Evolutionary conservation across 2,329 filamentous ascomycete genomes (phyloP).

Genomic region (Claviceps pazoutovae): DNA sequence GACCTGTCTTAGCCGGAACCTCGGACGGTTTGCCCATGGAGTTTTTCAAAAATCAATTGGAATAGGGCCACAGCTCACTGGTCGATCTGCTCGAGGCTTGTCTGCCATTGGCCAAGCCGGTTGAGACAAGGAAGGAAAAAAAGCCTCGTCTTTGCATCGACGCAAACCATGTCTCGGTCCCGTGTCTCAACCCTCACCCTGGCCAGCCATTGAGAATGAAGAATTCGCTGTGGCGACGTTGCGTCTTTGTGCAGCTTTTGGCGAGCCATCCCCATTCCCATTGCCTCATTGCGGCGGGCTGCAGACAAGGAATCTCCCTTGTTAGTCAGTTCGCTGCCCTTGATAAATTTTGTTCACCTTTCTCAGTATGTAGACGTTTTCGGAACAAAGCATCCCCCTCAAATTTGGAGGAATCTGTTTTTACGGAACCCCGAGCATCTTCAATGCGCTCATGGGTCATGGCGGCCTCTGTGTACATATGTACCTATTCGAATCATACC

Average conservation of each 20-base stretch:
- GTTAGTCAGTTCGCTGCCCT: no score
- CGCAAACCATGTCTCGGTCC: neutral
- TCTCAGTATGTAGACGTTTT: no score
- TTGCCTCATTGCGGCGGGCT: neutral
- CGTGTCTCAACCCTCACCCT: no score
- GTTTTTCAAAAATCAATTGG: neutral
- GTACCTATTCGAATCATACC: no score
- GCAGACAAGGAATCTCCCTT: neutral
- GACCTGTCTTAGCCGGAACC: neutral
- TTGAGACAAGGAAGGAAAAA: neutral
- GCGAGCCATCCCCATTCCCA: neutral
- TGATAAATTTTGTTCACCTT: no score
- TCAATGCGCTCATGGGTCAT: no score
- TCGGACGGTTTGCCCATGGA: neutral
- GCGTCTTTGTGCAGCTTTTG: neutral
- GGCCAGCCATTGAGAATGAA: no score
- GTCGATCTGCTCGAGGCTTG: neutral
- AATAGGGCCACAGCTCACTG: neutral
- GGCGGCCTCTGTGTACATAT: no score
- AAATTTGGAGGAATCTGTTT: no score
- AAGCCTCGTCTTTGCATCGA: neutral
- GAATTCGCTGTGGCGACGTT: neutral
- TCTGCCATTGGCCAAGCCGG: neutral
- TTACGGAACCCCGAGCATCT: no score
- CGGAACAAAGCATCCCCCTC: no score